Evolutionary conservation across 2,329 filamentous ascomycete species (phyloP), one percentile per base, ranked within the genome.

Genomic region (Phialophora macrospora): DNA sequence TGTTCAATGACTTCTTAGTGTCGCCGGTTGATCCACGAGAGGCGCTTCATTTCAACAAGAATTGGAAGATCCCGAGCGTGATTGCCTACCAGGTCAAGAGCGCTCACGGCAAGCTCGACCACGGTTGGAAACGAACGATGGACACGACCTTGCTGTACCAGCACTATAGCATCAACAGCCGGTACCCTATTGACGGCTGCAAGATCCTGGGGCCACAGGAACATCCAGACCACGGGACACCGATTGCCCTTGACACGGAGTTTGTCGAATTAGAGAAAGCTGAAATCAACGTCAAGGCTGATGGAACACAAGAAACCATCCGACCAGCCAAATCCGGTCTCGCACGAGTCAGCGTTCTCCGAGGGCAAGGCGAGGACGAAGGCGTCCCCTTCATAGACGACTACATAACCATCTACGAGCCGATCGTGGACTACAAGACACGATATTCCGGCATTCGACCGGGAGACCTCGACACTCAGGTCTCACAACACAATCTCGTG

Each of bases 1-100:
- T 99, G 0, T 97, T 99, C 81, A 99, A 99, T 72, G 95, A 99
- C 78, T 99, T 99, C 74, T 80, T 97, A 41, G 96, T 99, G 24
- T 87, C 91, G 12, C 88, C 90, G 9, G 87, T 97, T 17, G 87
- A 89, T 34, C 85, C 87, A 30, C 89, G 93, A 67, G 94, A 99
- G 75, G 96, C 94, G 0, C 82, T 98, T 20, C 88, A 90, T 26
- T 99, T 98, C 77, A 93, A 94, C 68, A 87, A 92, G 3, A 85
- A 88, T 20, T 99, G 95, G 95, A 99, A 98, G 80, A 84, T 92
- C 57, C 95, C 95, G 0, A 93, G 92, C 12, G 90, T 98, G 4
- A 80, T 99, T 60, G 85, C 91, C 4, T 99, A 91, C 78, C 95
- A 99, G 76, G 80, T 90, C 30, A 96, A 94, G 77, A 83, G 87